Conservation (phyloP, 768 basidiomycete species). For the Dioszegia crocea region DNA sequence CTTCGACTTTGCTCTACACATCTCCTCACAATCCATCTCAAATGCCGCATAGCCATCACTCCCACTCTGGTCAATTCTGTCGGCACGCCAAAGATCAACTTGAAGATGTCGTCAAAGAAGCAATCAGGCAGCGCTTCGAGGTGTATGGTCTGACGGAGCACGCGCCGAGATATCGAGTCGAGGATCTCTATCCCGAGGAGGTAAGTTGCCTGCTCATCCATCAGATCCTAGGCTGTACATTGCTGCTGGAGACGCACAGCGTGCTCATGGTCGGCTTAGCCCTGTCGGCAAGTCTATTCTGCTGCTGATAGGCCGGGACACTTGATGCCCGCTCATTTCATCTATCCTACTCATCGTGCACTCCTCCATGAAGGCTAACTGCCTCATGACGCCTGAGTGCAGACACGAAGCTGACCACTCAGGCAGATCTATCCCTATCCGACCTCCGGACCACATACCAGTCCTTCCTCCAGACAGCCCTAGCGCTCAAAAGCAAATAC, state of each 20-base stretch:
- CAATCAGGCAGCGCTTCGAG: conserved; percentile 71
- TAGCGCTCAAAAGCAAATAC: conserved; percentile 51
- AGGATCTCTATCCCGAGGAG: conserved; percentile 95
- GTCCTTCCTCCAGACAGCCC: conserved; percentile 69
- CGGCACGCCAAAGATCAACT: conserved; percentile 60
- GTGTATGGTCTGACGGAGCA: conserved; percentile 89
- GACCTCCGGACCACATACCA: conserved; percentile 64
- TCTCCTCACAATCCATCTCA: background rate
- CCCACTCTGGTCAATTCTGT: conserved; percentile 23
- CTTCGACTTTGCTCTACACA: too few species aligned
- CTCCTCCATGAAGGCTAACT: too few species aligned
- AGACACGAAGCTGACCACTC: background rate
- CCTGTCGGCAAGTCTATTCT: too few species aligned
- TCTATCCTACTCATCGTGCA: too few species aligned
- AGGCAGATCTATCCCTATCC: conserved; percentile 60
- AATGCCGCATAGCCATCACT: conserved; percentile 22
- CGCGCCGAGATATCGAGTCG: conserved; percentile 73
- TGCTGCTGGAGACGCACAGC: too few species aligned
- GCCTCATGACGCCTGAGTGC: too few species aligned
- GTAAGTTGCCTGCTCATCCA: too few species aligned
- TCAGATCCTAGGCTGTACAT: too few species aligned
- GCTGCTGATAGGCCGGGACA: too few species aligned
- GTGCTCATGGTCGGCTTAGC: too few species aligned
- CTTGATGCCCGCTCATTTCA: too few species aligned
- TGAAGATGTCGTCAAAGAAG: conserved; percentile 74